Evolutionary conservation across 306 rosid genomes (phyloP), one percentile per base, ranked within the genome.

Genomic region (Pachyrhizus erosus): DNA sequence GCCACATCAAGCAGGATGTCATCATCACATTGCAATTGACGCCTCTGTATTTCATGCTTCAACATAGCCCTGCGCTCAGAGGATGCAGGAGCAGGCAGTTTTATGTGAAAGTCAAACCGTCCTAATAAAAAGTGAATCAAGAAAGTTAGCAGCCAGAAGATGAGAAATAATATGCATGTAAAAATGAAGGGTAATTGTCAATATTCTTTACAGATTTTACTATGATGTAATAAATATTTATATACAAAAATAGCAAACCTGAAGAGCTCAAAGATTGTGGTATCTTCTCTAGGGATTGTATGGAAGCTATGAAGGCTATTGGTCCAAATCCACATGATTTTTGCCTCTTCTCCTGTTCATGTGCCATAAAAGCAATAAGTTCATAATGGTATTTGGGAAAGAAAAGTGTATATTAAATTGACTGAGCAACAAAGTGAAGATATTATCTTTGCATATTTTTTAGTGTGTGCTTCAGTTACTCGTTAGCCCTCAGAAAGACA

Each of bases 61-160:
- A 95, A 84, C 83, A 95, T 95, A 66, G 94, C 99, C 68, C 70
- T 80, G 60, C 98, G 98, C 84, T 95, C 96, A 23, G 88, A 86
- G 83, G 97, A 96, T 23, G 99, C 90, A 80, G 98, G 99, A 90
- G 96, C 88, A 73, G 93, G 94, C 83, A 95, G 87, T 85, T 89
- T 94, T 76, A 93, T 87, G 68, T 95, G 98, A 85, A 91, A 93
- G 83, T 95, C 99, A 84, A 95, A 90, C 85, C 99, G 87, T 76
- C 98, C 99, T 95, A 79, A 82, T 39, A 67, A 82, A 54, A 65
- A 80, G 17, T 55, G 51, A 80, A 77, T 62, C 49, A 45, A 46
- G 66, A 81, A 48, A 33, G 48, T 77, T 73, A 80, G 69, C 20
- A 60, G 73, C 84, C 70, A 64, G 77, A 75, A 74, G 55, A 83